These are phyloP conservation scores for Rhododendron kiyosumense DNA, from an alignment of 148 eudicot species.

Conservation along the genomic window DNA sequence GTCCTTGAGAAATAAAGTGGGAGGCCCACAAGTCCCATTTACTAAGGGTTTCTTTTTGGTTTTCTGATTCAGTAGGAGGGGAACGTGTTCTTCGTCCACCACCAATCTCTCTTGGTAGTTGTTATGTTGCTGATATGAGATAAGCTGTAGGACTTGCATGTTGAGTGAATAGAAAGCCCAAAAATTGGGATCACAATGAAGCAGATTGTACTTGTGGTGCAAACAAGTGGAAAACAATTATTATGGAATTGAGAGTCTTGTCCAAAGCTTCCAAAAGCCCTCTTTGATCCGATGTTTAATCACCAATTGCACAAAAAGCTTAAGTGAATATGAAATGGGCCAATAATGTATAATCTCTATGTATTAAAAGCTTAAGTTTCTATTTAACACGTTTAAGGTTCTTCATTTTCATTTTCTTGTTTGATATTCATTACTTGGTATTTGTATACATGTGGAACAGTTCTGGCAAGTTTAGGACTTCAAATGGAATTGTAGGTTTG, in stretches of 20 bases:
- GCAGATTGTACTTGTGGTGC: not conserved
- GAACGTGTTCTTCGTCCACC: not conserved
- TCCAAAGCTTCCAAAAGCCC: not conserved
- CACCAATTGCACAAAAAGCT: not conserved
- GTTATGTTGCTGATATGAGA: not conserved
- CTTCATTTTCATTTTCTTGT: not conserved
- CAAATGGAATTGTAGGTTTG: constrained; percentile 64
- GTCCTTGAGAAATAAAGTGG: not conserved
- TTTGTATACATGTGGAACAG: constrained; percentile 34
- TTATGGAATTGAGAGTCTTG: not conserved
- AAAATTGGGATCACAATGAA: not conserved
- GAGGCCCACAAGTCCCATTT: not conserved
- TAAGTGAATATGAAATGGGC: not conserved
- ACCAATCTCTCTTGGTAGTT: not conserved
- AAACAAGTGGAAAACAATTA: not conserved
- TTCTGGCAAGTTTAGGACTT: constrained; percentile 55
- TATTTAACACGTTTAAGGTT: not conserved
- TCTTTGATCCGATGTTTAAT: not conserved
- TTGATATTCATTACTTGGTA: constrained; percentile 1
- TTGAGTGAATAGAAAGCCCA: not conserved
- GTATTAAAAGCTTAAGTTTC: not conserved
- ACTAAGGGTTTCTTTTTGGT: not conserved
- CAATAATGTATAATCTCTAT: not conserved
- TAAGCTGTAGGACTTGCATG: not conserved
- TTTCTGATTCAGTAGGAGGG: not conserved